Evolutionary conservation across 257 asterid genomes (phyloP).

Genomic region (Oldenlandia corymbosa): DNA sequence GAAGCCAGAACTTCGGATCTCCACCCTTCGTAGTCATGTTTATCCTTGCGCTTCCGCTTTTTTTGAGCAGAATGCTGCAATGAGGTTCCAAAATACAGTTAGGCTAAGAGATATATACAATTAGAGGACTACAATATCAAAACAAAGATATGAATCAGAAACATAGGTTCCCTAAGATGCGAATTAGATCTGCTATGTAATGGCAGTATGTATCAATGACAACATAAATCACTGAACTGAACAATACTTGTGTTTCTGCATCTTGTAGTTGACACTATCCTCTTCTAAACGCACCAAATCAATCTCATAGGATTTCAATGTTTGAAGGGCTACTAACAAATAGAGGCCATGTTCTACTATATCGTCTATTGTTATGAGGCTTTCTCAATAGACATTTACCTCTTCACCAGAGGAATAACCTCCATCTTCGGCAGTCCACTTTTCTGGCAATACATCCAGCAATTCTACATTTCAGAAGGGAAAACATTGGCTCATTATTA

Average conservation of each 20-base stretch:
- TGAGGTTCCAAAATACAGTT: neutral
- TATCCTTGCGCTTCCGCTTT: constrained; percentile 63
- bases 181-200: too few species aligned
- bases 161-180: neutral
- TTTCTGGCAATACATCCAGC: constrained; percentile 82
- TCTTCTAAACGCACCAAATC: neutral
- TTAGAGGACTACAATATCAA: neutral
- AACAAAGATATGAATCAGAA: too few species aligned
- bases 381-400: constrained; percentile 10
- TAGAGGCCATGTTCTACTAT: neutral
- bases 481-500: neutral
- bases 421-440: constrained; percentile 71
- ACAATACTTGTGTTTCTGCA: neutral
- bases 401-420: constrained; percentile 70
- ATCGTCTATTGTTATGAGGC: neutral
- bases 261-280: neutral
- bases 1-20: constrained; percentile 67
- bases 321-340: neutral
- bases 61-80: constrained; percentile 71
- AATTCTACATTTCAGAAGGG: constrained; percentile 40
- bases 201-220: too few species aligned
- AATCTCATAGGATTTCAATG: neutral
- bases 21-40: constrained; percentile 55
- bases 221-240: neutral
- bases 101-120: neutral